Base-by-base conservation (phyloP, 352 stramenopile species). In the Phytopythium delawarense region DNA sequence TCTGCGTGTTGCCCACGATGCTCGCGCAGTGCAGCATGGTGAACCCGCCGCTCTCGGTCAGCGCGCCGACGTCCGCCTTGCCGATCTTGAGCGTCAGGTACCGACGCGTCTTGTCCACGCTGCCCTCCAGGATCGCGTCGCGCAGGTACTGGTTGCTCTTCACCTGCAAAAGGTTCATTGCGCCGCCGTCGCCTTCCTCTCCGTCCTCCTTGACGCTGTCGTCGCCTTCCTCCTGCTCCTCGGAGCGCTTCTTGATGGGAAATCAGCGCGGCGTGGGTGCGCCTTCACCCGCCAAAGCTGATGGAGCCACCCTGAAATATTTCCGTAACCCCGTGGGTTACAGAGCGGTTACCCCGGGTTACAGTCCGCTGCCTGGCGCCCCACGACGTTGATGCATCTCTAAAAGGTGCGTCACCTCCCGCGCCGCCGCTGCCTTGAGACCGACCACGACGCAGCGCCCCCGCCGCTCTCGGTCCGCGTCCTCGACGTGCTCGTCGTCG, bases 61-160 rank as follows among this genome's bases (percentile, higher is more conserved):
- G 78, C 45, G 82, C 85, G 28, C 67, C 76, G 59, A 91, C 82
- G 59, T 94, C 85, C 40, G 85, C 82, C 63, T 92, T 94, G 67
- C 82, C 85, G 51, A 94, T 89, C 71, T 89, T 89, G 50, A 92
- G 76, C 56, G 85, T 94, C 57, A 94, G 70, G 57, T 94, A 92
- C 39, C 81, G 82, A 15, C 84, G 75, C 64, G 78, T 70, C 69
- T 94, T 94, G 60, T 94, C 85, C 62, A 92, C 72, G 42, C 81
- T 91, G 25, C 81, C 81, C 59, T 94, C 85, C 23, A 94, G 74
- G 66, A 94, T 94, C 21, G 85, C 81, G 53, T 94, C 85, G 40
- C 82, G 82, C 55, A 94, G 70, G 67, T 88, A 92, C 70, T 92
- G 83, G 64, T 94, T 94, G 69, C 83, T 94, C 77, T 92, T 94